A percentile compares a stretch with the other conserved stretches of the same genome.
Conservation (phyloP, 2,329 filamentous ascomycete species). For the Phoma sp. region DNA sequence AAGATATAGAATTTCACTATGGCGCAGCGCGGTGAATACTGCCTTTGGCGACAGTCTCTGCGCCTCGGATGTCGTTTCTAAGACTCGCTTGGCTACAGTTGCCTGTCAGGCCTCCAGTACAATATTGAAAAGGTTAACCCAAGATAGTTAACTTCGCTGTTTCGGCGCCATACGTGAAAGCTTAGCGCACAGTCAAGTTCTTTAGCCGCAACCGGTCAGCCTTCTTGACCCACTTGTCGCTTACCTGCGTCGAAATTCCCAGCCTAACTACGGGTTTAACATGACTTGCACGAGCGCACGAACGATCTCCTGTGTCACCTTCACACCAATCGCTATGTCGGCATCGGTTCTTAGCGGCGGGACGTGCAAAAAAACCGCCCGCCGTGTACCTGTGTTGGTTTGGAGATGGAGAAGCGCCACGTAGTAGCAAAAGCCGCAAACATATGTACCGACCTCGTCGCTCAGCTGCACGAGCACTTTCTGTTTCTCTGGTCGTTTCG, state of each 20-base stretch:
- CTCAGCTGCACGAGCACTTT: conserved; percentile 43
- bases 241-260: conserved; percentile 4
- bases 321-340: conserved; percentile 40
- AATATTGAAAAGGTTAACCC: conserved; percentile 12
- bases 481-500: conserved; percentile 12
- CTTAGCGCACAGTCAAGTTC: conserved; percentile 12
- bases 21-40: background rate
- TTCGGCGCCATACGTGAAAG: conserved; percentile 2
- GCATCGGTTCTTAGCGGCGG: conserved; percentile 45
- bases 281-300: conserved; percentile 11
- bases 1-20: background rate
- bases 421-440: conserved; percentile 56
- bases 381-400: conserved; percentile 22
- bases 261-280: conserved; percentile 7
- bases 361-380: conserved; percentile 52
- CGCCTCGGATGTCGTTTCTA: conserved; percentile 1
- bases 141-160: background rate
- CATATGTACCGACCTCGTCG: conserved; percentile 51
- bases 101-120: conserved; percentile 18
- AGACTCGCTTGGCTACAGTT: conserved; percentile 9
- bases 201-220: conserved; percentile 17
- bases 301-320: conserved; percentile 31
- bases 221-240: conserved; percentile 1
- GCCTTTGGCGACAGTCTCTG: conserved; percentile 6
- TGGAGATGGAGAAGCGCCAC: conserved; percentile 42